A percentile compares a stretch with the other conserved stretches of the same genome.
phyloP scores from a whole-genome alignment of 2,329 filamentous ascomycete species.

The Colletotrichum tropicale region DNA sequence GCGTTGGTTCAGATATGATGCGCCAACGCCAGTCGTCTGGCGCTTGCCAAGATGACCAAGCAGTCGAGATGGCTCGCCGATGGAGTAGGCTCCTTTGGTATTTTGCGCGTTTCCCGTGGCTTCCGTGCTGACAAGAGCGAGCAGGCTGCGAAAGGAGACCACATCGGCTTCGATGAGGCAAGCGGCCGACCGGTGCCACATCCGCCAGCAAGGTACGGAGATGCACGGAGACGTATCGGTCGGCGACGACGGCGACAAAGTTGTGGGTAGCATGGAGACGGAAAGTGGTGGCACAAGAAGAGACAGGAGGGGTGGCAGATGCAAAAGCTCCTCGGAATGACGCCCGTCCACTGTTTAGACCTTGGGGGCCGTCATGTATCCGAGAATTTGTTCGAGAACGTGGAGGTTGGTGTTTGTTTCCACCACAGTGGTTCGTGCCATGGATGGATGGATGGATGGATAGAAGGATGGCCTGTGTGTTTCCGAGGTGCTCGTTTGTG shows the following conservation, averaged over 20 bases:
- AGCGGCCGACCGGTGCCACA: neutral
- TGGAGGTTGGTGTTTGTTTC: neutral
- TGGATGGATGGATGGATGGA: neutral
- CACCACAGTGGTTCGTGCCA: neutral
- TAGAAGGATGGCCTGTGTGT: neutral
- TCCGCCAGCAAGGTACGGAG: neutral
- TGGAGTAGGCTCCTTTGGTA: neutral
- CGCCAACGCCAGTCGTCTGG: neutral
- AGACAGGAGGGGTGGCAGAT: neutral
- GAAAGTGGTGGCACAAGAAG: neutral
- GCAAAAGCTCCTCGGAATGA: neutral
- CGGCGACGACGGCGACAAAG: neutral
- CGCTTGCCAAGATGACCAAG: neutral
- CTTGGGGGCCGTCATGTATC: neutral
- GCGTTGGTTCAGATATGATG: neutral
- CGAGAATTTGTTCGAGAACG: neutral
- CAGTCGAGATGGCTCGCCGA: neutral
- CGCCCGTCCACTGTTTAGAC: neutral
- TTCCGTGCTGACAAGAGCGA: neutral
- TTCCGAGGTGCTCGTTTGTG: neutral
- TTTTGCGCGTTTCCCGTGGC: neutral
- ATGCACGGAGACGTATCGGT: neutral
- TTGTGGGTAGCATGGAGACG: neutral
- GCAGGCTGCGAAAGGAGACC: neutral
- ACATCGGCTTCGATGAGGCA: neutral